A percentile compares a stretch with the other conserved stretches of the same genome.
These are phyloP conservation scores for Trypanosoma caninum DNA, from an alignment of 208 protist species.

Conservation along the genomic window DNA sequence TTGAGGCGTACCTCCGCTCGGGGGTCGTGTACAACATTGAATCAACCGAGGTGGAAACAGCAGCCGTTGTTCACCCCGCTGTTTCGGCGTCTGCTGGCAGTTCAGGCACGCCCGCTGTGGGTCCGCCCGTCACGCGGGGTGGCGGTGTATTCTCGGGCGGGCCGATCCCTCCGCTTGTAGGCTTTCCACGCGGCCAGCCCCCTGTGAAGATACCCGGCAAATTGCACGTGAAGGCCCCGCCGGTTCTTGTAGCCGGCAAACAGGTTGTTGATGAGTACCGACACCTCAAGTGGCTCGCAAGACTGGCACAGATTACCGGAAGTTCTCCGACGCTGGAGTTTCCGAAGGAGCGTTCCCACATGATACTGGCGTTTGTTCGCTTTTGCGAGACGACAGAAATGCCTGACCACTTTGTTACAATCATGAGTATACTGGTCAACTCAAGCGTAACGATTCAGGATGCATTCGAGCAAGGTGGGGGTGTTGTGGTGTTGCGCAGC, in stretches of 20 bases:
- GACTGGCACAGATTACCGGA: constrained; percentile 63
- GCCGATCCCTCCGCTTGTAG: constrained; percentile 24
- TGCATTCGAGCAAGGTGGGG: constrained; percentile 65
- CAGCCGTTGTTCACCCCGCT: constrained; percentile 10
- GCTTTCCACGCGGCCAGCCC: constrained; percentile 25
- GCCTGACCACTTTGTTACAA: constrained; percentile 50
- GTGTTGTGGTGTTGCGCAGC: constrained; percentile 54
- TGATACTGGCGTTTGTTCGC: constrained; percentile 56
- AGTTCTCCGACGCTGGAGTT: constrained; percentile 41
- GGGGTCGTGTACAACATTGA: constrained; percentile 55
- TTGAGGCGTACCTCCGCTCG: constrained; percentile 66
- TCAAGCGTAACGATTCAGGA: constrained; percentile 56
- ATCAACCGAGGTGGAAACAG: constrained; percentile 37
- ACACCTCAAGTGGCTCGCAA: constrained; percentile 66
- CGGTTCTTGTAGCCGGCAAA: constrained; percentile 28
- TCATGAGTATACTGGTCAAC: constrained; percentile 49
- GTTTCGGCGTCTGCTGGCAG: neutral
- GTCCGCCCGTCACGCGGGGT: neutral
- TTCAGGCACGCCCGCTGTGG: constrained; percentile 14
- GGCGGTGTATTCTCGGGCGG: constrained; percentile 12
- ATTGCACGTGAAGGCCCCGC: constrained; percentile 16
- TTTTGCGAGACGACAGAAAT: constrained; percentile 67
- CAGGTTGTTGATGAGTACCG: constrained; percentile 64
- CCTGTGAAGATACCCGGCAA: constrained; percentile 13
- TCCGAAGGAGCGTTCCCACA: constrained; percentile 47